Evolutionary conservation across 1,284 basidiomycete species (phyloP), one percentile per base, ranked within the genome.

Genomic region (Irpex sp.): DNA sequence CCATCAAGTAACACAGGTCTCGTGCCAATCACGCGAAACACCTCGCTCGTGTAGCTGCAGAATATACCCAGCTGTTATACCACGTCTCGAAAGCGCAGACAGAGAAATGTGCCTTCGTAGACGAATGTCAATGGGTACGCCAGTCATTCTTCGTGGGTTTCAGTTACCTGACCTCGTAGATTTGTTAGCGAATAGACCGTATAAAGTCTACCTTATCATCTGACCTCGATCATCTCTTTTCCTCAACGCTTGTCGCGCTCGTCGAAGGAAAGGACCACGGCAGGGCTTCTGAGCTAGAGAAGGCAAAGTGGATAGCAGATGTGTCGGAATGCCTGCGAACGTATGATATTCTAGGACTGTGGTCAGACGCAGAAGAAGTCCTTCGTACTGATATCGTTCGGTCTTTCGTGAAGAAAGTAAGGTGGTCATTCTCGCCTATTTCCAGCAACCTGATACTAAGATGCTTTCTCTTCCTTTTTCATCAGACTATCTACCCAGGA

Each of bases 61-160:
- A 97, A 75, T 97, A 96, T 72, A 93, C 86, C 2, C 95, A 98
- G 72, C 82, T 98, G n/a, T 80, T 94, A 39, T 98, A 98, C 73
- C 91, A 97, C 68, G 83, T 88, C 46, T 84, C 87, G 15, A 96
- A 97, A 73, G 93, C 95, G 15, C 81, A 85, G 8, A 78, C 79
- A 9, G 89, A 94, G 68, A 82, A 83, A 1, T 93, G 93, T 72
- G 82, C 81, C 7, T 94, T 94, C 69, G 86, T 96, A 1, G 83
- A 90, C 62, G 89, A 91, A 66, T 84, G 95, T 13, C 87, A 93
- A 80, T 92, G 90, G 84, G 95, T 96, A 75, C 79, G 92, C 87
- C 69, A 70, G 72, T 71, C 68, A 17, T 68, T 43, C 46, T 64
- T 51, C 66, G 64, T 64, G 65, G 56, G n/a, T 56, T 36, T 51